Percentiles rank a stretch among this genome's conserved stretches.
Evolutionary conservation across 2,329 filamentous ascomycete genomes (phyloP).

Genomic region (Pseudogymnoascus destructans): DNA sequence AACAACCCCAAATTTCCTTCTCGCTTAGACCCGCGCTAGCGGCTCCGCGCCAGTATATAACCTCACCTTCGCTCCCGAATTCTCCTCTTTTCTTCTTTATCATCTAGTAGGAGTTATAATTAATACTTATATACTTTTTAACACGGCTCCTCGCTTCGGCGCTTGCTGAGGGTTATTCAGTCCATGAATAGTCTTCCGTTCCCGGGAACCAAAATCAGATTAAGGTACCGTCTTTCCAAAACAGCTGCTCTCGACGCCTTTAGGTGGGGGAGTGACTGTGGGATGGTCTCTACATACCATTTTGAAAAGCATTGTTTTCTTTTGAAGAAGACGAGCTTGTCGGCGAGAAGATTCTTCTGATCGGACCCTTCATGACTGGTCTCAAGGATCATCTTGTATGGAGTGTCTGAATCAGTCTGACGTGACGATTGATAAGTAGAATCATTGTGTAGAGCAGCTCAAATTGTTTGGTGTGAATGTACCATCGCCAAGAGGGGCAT

Average conservation of each 20-base stretch:
- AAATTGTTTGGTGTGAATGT: not conserved
- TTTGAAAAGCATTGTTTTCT: constrained; percentile 1
- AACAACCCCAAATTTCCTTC: constrained; percentile 3
- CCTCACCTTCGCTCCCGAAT: constrained; percentile 11
- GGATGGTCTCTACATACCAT: constrained; percentile 30
- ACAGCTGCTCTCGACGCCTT: constrained; percentile 27
- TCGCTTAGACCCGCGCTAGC: constrained; percentile 7
- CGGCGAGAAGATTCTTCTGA: constrained; percentile 5
- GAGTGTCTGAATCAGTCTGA: not conserved
- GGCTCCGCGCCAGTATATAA: constrained; percentile 1
- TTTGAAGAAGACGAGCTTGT: not conserved
- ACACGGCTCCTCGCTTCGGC: constrained; percentile 29
- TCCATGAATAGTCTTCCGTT: constrained; percentile 31
- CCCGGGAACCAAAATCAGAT: constrained; percentile 30
- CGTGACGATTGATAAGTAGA: not conserved
- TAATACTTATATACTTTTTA: constrained; percentile 27
- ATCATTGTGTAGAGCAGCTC: too few relatives aligned
- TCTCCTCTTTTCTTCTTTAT: constrained; percentile 18
- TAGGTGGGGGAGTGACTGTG: constrained; percentile 28
- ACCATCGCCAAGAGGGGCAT: too few relatives aligned
- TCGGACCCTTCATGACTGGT: constrained; percentile 1
- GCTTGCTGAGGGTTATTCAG: constrained; percentile 30
- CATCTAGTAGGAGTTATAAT: constrained; percentile 25
- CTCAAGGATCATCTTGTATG: constrained; percentile 1
- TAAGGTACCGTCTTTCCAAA: constrained; percentile 31